These are phyloP conservation scores for Irineochytrium annulatum DNA, from an alignment of 192 early-diverging fungal genomes.

Conservation along the genomic window DNA sequence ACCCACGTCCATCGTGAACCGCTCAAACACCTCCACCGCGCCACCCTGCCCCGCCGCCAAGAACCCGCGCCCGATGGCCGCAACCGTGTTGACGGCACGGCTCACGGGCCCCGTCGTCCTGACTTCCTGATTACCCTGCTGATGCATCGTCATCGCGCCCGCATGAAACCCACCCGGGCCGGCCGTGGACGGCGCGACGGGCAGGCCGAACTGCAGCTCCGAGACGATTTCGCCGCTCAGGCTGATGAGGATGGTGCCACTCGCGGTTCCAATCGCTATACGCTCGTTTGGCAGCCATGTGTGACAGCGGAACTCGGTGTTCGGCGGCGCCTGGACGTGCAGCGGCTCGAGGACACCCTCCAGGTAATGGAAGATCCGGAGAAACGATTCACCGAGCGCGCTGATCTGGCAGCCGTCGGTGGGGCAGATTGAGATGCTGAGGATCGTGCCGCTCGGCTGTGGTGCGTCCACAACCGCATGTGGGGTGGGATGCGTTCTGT, in stretches of 20 bases:
- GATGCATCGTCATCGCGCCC: too few relatives aligned
- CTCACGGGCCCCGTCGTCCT: neutral
- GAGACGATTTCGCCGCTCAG: conserved; percentile 9
- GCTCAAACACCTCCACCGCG: conserved; percentile 26
- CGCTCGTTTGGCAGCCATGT: conserved; percentile 29
- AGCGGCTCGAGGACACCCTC: conserved; percentile 28
- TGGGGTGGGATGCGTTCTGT: too few relatives aligned
- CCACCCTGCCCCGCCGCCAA: conserved; percentile 31
- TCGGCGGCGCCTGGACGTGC: conserved; percentile 2
- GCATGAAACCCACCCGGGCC: neutral
- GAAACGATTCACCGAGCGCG: conserved; percentile 24
- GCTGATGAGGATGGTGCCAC: conserved; percentile 30
- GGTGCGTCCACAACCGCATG: too few relatives aligned
- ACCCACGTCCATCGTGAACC: neutral
- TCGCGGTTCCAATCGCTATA: conserved; percentile 35
- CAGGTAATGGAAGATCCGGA: conserved; percentile 34
- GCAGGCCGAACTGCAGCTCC: conserved; percentile 2
- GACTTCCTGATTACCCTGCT: too few relatives aligned
- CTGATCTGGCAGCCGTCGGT: conserved; percentile 41
- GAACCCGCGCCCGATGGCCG: conserved; percentile 30
- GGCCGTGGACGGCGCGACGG: neutral
- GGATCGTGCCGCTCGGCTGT: conserved; percentile 3
- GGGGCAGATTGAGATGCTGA: conserved; percentile 41
- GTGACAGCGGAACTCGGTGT: conserved; percentile 23
- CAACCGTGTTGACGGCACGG: conserved; percentile 5